Conservation (phyloP, 2,329 filamentous ascomycete species). For the Cladosporium velox region DNA sequence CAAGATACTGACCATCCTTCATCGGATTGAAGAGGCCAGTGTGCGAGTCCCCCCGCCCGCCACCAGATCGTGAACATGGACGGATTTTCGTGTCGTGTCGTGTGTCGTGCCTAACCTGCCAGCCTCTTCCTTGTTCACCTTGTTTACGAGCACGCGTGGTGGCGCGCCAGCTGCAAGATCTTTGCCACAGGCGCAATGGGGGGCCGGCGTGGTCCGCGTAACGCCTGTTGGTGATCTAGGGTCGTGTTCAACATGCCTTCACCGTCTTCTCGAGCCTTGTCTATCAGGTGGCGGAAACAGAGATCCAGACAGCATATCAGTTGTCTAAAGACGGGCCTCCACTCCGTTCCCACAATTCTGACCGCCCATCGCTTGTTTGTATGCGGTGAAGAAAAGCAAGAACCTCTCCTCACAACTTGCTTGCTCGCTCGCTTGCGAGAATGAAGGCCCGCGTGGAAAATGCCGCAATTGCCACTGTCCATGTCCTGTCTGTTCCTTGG, state of each 20-base stretch:
- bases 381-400: constrained; percentile 8
- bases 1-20: constrained; percentile 10
- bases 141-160: background rate
- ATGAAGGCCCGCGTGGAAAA: background rate
- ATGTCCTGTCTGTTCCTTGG: background rate
- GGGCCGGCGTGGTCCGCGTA: background rate
- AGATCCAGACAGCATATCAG: background rate
- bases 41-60: background rate
- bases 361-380: background rate
- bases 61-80: background rate
- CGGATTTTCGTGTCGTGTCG: background rate
- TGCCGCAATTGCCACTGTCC: background rate
- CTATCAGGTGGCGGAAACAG: background rate
- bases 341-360: background rate
- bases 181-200: background rate
- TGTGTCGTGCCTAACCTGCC: background rate
- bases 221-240: background rate
- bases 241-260: background rate
- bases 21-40: background rate
- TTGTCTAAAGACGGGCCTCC: background rate
- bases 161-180: constrained; percentile 2
- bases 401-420: background rate
- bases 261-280: constrained; percentile 5
- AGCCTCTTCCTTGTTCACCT: constrained; percentile 4
- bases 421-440: background rate